phyloP scores from a whole-genome alignment of 2,329 filamentous ascomycete genomes.

The Xylaria digitata region DNA sequence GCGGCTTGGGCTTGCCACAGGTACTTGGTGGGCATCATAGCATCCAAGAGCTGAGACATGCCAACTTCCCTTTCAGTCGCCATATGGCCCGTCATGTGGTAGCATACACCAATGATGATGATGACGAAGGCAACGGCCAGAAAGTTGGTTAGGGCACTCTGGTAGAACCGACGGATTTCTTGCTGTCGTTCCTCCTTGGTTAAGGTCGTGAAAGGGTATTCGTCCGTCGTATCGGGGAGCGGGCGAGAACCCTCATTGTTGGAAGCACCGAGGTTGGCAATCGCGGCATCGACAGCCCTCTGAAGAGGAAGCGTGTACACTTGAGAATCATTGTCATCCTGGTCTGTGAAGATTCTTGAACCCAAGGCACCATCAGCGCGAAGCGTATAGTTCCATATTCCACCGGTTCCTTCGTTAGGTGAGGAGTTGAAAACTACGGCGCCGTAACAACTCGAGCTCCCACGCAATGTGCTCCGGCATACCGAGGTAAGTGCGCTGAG shows the following conservation, averaged over 20 bases:
- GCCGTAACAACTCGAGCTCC: slow-evolving; percentile 77
- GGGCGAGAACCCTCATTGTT: slow-evolving; percentile 47
- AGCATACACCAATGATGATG: slow-evolving; percentile 82
- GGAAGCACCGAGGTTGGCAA: slow-evolving; percentile 65
- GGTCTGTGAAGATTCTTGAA: slow-evolving; percentile 70
- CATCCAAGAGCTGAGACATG: slow-evolving; percentile 88
- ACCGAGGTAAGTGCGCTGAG: slow-evolving; percentile 69
- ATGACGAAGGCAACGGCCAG: slow-evolving; percentile 83
- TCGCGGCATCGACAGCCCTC: slow-evolving; percentile 79
- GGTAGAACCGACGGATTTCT: slow-evolving; percentile 75
- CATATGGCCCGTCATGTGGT: slow-evolving; percentile 87
- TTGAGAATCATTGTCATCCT: slow-evolving; percentile 77
- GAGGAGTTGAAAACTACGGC: slow-evolving; percentile 81
- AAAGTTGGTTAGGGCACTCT: slow-evolving; percentile 78
- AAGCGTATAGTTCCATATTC: slow-evolving; percentile 87
- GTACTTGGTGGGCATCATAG: slow-evolving; percentile 84
- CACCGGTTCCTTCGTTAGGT: slow-evolving; percentile 73
- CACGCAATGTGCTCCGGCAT: slow-evolving; percentile 73
- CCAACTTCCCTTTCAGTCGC: slow-evolving; percentile 87
- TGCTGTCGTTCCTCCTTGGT: slow-evolving; percentile 75
- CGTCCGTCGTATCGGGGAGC: slow-evolving; percentile 62
- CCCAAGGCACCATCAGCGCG: slow-evolving; percentile 79
- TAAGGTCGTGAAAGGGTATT: slow-evolving; percentile 81
- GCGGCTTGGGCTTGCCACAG: slow-evolving; percentile 82
- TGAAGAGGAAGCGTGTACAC: slow-evolving; percentile 84